Evolutionary conservation across 768 basidiomycete genomes (phyloP), one percentile per base, ranked within the genome.

Genomic region (Podaxis carcinomalis): DNA sequence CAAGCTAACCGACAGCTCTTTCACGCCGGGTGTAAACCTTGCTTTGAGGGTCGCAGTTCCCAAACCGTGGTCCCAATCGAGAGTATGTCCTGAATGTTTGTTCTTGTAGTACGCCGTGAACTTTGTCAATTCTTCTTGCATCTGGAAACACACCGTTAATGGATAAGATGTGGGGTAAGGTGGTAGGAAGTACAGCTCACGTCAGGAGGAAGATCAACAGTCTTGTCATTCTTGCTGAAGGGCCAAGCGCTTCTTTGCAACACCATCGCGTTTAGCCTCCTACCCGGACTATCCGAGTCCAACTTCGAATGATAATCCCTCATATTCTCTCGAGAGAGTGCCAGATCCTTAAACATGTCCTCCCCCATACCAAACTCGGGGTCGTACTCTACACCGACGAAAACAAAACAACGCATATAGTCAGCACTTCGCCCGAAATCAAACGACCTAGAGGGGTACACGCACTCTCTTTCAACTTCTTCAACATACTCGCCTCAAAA

Each of bases 291-390:
- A 27, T 74, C 70, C 56, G 72, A 65, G 9, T 70, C 51, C 37
- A 81, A 66, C 65, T 82, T 79, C 27, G 74, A 67, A 60, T 86
- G 81, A 72, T 86, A 92, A 62, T 89, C 88, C 0, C 72, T 69
- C 80, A 93, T 83, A 21, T 84, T 69, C 59, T 95, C 93, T 55
- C 84, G 73, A 1, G 93, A 95, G 16, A 93, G 75, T 0, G 84
- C 83, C 2, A 96, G 76, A 68, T 96, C 95, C 62, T 87, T 94
- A 77, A 98, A 96, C 96, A 98, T 96, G 42, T 93, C 86, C 67
- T 94, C 92, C 53, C 94, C 93, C 76, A 90, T 90, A 6, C 89
- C 91, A 68, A 98, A 98, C 62, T 96, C 95, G 10, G 95, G 90
- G 70, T 98, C 97, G 67, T 95, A 96, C 56, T 89, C 96, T 96